Evolutionary conservation across 495 filamentous ascomycete species (phyloP).

Genomic region (Penicillium ucsense): DNA sequence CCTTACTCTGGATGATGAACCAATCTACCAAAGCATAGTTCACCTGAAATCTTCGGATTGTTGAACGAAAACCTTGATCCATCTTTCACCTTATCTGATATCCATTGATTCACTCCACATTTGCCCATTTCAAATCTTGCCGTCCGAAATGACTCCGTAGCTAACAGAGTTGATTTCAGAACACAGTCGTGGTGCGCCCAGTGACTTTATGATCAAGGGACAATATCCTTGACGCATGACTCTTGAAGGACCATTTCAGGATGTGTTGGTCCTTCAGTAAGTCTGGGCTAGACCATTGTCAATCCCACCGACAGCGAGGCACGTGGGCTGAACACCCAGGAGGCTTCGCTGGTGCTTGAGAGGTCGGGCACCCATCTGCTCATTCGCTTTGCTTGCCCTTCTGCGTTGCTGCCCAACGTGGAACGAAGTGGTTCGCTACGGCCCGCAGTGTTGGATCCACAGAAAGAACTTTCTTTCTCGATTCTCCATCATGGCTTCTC

Average conservation of each 20-base stretch:
- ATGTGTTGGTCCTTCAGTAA: too few species aligned
- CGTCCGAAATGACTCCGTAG: neutral
- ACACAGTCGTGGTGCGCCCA: too few species aligned
- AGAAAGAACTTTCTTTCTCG: neutral
- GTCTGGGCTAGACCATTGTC: too few species aligned
- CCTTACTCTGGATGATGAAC: conserved; percentile 31
- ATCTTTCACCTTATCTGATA: conserved; percentile 40
- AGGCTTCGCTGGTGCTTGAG: neutral
- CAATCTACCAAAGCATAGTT: conserved; percentile 41
- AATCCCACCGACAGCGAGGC: too few species aligned
- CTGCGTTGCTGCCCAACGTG: conserved; percentile 41
- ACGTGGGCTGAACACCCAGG: too few species aligned
- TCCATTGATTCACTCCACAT: conserved; percentile 2
- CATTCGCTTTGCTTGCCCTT: neutral
- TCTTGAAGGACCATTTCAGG: too few species aligned
- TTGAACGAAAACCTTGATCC: conserved; percentile 41
- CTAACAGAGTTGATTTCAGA: neutral
- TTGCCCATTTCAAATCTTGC: neutral
- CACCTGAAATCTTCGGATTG: conserved; percentile 40
- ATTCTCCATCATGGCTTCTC: neutral
- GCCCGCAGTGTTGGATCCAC: conserved; percentile 8
- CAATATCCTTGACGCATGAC: too few species aligned
- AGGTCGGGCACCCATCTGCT: neutral
- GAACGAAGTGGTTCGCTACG: conserved; percentile 16
- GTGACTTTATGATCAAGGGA: too few species aligned